These are phyloP conservation scores for Aquilaria malaccensis DNA, from an alignment of 345 rosid species.

Conservation along the genomic window DNA sequence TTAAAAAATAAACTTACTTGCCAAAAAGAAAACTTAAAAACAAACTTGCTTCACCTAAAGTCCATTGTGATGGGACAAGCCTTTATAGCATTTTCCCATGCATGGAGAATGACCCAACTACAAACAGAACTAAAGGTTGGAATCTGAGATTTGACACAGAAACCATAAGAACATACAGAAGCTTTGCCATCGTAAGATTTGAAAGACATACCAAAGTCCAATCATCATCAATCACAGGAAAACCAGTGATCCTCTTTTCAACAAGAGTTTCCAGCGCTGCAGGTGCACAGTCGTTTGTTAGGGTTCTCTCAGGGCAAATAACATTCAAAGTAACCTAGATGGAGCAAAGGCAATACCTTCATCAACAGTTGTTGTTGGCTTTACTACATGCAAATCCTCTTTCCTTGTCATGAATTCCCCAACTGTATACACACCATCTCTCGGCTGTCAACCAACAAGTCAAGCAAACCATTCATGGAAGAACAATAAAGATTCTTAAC, in stretches of 20 bases:
- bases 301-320: not conserved
- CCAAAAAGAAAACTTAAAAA: too few species aligned
- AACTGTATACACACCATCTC: conserved; percentile 54
- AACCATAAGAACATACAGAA: too few species aligned
- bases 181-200: not conserved
- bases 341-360: conserved; percentile 43
- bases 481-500: not conserved
- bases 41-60: too few species aligned
- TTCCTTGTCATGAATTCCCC: conserved; percentile 87
- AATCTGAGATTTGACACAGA: too few species aligned
- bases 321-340: not conserved
- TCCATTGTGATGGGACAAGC: too few species aligned
- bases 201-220: conserved; percentile 59
- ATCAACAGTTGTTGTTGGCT: conserved; percentile 74
- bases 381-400: conserved; percentile 65
- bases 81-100: too few species aligned
- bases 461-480: conserved; percentile 2
- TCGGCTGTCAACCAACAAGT: conserved; percentile 33
- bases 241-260: conserved; percentile 73
- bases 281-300: conserved; percentile 13
- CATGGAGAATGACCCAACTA: too few species aligned
- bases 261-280: conserved; percentile 71
- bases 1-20: too few species aligned
- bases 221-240: conserved; percentile 84
- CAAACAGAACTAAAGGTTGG: too few species aligned